A percentile compares a stretch with the other conserved stretches of the same genome.
Conservation (phyloP, 345 rosid species). For the Eucalyptus cloeziana region DNA sequence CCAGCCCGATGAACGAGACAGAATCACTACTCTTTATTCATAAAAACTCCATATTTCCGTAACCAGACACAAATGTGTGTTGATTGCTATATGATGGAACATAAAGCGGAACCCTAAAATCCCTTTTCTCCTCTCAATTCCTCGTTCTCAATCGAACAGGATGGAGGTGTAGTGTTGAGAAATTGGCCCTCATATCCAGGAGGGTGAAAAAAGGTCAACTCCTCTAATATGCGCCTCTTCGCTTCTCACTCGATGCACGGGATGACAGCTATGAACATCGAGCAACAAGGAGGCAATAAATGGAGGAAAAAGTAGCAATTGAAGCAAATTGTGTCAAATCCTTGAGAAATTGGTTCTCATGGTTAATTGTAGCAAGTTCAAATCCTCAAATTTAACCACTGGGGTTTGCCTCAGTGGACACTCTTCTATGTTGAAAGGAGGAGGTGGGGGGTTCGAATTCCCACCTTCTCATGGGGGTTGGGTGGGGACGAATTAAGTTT, state of each 20-base stretch:
- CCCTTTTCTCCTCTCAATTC: not conserved
- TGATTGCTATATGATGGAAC: not conserved
- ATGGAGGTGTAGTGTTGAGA: not conserved
- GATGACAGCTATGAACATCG: not conserved
- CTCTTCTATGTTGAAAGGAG: too few relatives aligned
- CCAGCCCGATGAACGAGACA: not conserved
- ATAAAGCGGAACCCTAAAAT: not conserved
- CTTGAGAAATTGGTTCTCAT: not conserved
- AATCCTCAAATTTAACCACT: not conserved
- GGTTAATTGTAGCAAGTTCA: fast-evolving
- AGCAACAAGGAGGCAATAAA: not conserved
- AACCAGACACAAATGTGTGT: not conserved
- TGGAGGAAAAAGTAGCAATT: not conserved
- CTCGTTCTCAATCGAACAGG: not conserved
- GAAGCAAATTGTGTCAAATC: not conserved
- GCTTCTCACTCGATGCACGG: not conserved
- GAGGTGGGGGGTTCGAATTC: too few relatives aligned
- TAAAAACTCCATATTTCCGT: not conserved
- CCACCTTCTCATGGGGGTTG: too few relatives aligned
- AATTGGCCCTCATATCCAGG: not conserved
- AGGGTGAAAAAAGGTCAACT: not conserved
- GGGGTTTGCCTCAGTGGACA: too few relatives aligned
- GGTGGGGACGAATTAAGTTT: too few relatives aligned
- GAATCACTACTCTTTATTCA: not conserved
- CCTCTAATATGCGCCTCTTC: not conserved